Conservation (phyloP, 2,329 filamentous ascomycete genomes). For the Penicillium frequentans region DNA sequence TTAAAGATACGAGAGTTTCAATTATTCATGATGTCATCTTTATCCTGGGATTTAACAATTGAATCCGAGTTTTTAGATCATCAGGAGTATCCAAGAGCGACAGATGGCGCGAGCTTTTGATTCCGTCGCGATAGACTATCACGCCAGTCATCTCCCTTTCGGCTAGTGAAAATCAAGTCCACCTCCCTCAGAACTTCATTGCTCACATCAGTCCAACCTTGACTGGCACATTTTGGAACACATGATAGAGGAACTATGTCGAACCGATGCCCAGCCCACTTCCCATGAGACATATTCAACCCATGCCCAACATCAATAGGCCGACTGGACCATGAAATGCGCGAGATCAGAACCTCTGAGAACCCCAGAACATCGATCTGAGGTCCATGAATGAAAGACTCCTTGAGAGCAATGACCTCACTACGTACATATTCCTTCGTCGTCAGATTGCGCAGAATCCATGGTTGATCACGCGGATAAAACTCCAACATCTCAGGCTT, state of each 20-base stretch:
- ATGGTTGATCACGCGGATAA: constrained; percentile 28
- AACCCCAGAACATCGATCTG: constrained; percentile 29
- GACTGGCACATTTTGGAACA: constrained; percentile 11
- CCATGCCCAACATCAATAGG: constrained; percentile 1
- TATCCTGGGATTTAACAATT: neutral
- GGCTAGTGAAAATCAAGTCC: constrained; percentile 13
- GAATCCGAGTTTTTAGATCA: neutral
- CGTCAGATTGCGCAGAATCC: constrained; percentile 35
- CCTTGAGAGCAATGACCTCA: constrained; percentile 26
- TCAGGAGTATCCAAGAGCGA: neutral
- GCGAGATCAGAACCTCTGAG: constrained; percentile 28
- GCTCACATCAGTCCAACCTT: constrained; percentile 29
- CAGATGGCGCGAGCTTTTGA: neutral
- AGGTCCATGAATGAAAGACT: constrained; percentile 29
- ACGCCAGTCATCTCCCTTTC: constrained; percentile 16
- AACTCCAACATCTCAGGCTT: constrained; percentile 20
- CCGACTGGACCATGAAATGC: constrained; percentile 26
- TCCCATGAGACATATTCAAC: constrained; percentile 20
- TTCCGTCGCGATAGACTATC: constrained; percentile 5
- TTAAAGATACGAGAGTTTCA: neutral
- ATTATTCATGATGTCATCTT: neutral
- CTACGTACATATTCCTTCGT: constrained; percentile 32
- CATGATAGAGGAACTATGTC: constrained; percentile 26
- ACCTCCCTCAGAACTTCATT: constrained; percentile 25
- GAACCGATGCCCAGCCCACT: constrained; percentile 32